Percentiles rank a stretch among this genome's conserved stretches.
Conservation (phyloP, 257 asterid genomes). For the Capsicum baccatum region DNA sequence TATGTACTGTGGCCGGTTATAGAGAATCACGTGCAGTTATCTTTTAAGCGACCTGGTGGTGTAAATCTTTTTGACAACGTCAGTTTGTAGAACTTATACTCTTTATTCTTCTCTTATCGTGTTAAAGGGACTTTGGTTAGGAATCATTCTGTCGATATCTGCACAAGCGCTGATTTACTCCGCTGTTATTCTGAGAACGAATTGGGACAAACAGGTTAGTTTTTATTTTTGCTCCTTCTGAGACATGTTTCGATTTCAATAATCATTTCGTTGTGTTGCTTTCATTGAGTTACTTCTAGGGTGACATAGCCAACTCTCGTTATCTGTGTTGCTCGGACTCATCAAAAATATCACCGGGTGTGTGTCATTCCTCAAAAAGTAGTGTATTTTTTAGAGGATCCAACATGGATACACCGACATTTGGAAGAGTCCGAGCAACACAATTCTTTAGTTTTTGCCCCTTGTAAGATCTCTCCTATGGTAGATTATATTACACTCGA, state of each 20-base stretch:
- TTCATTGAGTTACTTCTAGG: not conserved
- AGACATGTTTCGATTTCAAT: not conserved
- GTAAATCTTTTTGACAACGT: not conserved
- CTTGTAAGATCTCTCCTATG: too few relatives aligned
- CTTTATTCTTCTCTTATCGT: not conserved
- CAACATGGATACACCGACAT: too few relatives aligned
- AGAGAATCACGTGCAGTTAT: not conserved
- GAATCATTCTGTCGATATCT: slow-evolving; percentile 58
- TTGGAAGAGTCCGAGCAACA: too few relatives aligned
- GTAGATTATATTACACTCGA: too few relatives aligned
- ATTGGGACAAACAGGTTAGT: slow-evolving; percentile 70
- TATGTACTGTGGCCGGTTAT: not conserved
- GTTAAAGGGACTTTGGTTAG: slow-evolving; percentile 68
- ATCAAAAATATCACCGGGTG: too few relatives aligned
- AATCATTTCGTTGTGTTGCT: not conserved
- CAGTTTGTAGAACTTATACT: not conserved
- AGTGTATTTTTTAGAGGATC: too few relatives aligned
- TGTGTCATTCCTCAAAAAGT: too few relatives aligned
- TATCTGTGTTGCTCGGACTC: too few relatives aligned
- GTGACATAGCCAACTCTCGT: not conserved
- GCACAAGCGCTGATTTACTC: slow-evolving; percentile 58
- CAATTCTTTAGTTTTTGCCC: too few relatives aligned
- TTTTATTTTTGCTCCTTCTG: not conserved
- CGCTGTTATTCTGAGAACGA: slow-evolving; percentile 50
- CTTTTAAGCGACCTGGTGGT: not conserved